Conservation (phyloP, 768 basidiomycete genomes). For the Paxillus involutus region DNA sequence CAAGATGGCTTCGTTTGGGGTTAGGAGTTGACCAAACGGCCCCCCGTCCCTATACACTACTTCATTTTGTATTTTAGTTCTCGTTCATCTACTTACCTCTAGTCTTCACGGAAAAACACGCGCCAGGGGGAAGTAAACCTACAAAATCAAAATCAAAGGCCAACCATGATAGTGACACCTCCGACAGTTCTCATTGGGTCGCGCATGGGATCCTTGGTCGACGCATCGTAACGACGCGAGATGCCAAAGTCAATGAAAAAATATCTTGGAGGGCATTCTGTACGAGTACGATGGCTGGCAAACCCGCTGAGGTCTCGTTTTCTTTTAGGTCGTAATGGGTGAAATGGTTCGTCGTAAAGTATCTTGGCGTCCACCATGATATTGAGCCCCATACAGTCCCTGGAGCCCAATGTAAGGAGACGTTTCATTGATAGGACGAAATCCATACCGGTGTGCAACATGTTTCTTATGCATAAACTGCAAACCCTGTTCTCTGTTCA, state of each 20-base stretch:
- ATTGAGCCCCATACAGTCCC: constrained; percentile 30
- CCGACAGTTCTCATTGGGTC: too few relatives aligned
- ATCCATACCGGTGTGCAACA: constrained; percentile 14
- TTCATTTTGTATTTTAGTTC: too few relatives aligned
- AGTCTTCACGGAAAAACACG: too few relatives aligned
- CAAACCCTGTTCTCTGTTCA: constrained; percentile 13
- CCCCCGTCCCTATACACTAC: too few relatives aligned
- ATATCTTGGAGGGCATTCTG: constrained; percentile 21
- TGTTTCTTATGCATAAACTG: constrained; percentile 25
- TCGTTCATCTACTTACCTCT: too few relatives aligned
- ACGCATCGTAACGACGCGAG: constrained; percentile 26
- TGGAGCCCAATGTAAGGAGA: constrained; percentile 3
- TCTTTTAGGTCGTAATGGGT: constrained; percentile 16
- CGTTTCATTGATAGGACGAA: background rate
- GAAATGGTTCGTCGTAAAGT: constrained; percentile 30
- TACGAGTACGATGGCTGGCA: constrained; percentile 26
- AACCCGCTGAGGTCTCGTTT: constrained; percentile 18
- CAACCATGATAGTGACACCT: too few relatives aligned
- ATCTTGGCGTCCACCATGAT: constrained; percentile 31
- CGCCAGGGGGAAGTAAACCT: too few relatives aligned
- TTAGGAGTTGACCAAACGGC: too few relatives aligned
- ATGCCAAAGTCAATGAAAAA: constrained; percentile 31
- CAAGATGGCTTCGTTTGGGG: too few relatives aligned
- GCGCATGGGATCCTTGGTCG: background rate
- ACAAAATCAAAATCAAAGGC: too few relatives aligned